Base-by-base conservation (phyloP, 768 basidiomycete species). In the Serendipita indica region DNA sequence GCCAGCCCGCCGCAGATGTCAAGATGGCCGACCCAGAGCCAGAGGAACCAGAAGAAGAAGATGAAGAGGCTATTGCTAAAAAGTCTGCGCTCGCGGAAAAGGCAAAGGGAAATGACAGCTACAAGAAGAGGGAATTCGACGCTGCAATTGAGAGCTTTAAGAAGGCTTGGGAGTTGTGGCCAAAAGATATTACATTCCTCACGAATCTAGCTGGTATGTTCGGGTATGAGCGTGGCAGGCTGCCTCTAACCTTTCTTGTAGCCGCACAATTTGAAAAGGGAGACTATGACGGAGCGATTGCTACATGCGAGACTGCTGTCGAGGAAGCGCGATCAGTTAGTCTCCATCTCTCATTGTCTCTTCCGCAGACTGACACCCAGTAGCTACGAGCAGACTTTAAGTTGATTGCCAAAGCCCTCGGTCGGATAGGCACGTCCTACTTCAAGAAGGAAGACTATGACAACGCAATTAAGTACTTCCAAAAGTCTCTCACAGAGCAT, bases 231-330 rank as follows among this genome's bases (percentile, higher is more conserved):
- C 28, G 45, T 32, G 27, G 28, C 54, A 22, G 35, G 33, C 33
- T 35, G n/a, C 41, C 28, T 6, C 5, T n/a, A n/a, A n/a, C n/a
- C n/a, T 49, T 16, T 59, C 25, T 60, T 10, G 52, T 67, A 85
- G 96, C 96, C 59, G 91, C 82, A 5, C 87, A 93, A 72, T 92
- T 91, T 65, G 96, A 99, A 72, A 78, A 94, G 69, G 89, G 84
- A 7, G 83, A 98, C 33, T 97, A 84, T 65, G 86, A 90, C 72
- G 84, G 88, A 68, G 80, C 82, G 59, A 93, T 99, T 65, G 86
- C 92, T 69, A 81, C 82, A 0, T 93, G 90, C 69, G 84, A 96
- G 66, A 93, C 90, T 72, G 94, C 96, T n/a, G 86, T 90, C 41
- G 96, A 98, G 12, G 89, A 97, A 67, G 96, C 91, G 32, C 84